These are phyloP conservation scores for Solanum pimpinellifolium DNA, from an alignment of 257 asterid genomes.

Conservation along the genomic window DNA sequence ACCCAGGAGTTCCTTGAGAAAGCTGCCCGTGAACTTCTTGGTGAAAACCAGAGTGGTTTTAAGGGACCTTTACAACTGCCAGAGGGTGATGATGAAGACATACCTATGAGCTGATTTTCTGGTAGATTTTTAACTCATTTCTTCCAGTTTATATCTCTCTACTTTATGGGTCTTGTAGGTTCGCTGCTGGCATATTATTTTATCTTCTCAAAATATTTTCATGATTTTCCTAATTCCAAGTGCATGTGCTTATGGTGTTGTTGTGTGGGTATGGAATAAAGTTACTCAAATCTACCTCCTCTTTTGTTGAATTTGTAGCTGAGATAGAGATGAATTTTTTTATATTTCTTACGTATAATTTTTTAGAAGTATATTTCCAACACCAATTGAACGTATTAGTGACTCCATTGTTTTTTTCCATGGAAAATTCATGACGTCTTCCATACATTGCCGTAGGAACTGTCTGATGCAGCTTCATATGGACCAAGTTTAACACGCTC, in stretches of 20 bases:
- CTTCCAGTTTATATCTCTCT: background rate
- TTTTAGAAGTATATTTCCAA: background rate
- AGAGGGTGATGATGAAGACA: slow-evolving; percentile 56
- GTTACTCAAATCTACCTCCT: background rate
- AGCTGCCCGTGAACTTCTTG: slow-evolving; percentile 86
- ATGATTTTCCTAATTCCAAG: background rate
- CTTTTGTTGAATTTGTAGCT: background rate
- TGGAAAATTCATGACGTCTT: background rate
- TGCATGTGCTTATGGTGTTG: background rate
- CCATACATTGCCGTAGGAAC: background rate
- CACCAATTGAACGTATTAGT: background rate
- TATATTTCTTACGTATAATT: background rate
- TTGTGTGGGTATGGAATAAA: background rate
- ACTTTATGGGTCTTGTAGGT: background rate
- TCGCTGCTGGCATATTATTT: background rate
- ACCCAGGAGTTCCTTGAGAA: slow-evolving; percentile 95
- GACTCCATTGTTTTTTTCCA: background rate
- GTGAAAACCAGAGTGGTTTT: slow-evolving; percentile 56
- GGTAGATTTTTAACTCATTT: slow-evolving; percentile 31
- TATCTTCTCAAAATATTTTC: background rate
- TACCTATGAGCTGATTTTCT: slow-evolving; percentile 45
- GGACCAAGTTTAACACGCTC: background rate
- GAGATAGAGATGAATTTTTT: background rate
- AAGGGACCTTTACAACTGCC: slow-evolving; percentile 65
- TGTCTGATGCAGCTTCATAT: background rate